Base-by-base conservation (phyloP, 306 rosid genomes). In the Prunus mume region DNA sequence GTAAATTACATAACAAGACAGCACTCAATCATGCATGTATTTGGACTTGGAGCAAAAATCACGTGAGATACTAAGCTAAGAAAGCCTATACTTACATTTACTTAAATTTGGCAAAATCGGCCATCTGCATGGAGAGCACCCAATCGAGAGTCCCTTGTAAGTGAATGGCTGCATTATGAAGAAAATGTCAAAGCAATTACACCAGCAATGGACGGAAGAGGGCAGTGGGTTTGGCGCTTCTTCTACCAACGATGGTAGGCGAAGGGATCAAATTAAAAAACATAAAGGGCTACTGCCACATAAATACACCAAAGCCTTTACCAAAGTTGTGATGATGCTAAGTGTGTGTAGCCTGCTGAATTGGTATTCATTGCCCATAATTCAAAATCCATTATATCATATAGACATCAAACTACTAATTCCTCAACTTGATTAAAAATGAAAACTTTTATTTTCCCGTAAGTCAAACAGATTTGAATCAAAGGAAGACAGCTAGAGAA, bases 111-210 rank as follows among this genome's bases (percentile, higher is more conserved):
- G 75, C 41, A 73, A 74, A 69, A 72, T n/a, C 46, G 74, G 65
- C 46, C 64, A 58, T 74, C 58, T 56, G 60, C 70, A 20, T 11
- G 66, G 68, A 50, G 74, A 78, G 77, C 82, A 60, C 43, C 82
- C 58, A 9, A 57, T 14, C 47, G 46, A 76, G 18, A 70, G 49
- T 83, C 84, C 80, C 84, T 58, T 78, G 6, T 27, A 49, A 71
- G 71, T 45, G 67, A 72, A 10, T 19, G 77, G 72, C 92, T 87
- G 97, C 91, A 79, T 79, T n/a, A 55, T 30, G 10, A 45, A 20
- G 18, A 27, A 20, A 50, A 6, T 30, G 51, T 28, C 47, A 27
- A 15, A 47, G 1, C 38, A n/a, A 52, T 25, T 5, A 69, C 25
- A 34, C 20, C 46, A 24, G 24, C 9, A 60, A 45, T 0, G 17